Conservation (phyloP, 179 eudicot species). For the Spinacia oleracea region DNA sequence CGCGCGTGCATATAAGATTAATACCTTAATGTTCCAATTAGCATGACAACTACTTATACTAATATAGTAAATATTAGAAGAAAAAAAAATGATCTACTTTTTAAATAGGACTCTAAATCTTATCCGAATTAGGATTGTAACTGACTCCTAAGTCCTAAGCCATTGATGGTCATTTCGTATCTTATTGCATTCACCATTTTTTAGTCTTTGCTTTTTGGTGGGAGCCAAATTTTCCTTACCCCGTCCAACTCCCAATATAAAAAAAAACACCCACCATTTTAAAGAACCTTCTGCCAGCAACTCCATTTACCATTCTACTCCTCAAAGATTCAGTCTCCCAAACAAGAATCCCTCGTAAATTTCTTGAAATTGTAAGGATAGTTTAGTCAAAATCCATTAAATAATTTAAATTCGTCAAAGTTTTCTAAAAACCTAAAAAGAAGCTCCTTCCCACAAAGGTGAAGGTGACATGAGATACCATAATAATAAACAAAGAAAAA, state of each 20-base stretch:
- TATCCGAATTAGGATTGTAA: no score
- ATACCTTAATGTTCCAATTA: no score
- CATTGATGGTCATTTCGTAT: neutral
- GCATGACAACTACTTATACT: no score
- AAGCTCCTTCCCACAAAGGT: conserved; percentile 28
- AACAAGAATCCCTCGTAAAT: neutral
- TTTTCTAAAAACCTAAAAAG: conserved; percentile 30
- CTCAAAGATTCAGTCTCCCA: neutral
- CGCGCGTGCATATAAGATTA: no score
- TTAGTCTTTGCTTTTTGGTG: neutral
- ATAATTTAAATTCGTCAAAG: conserved; percentile 24
- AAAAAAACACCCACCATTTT: neutral
- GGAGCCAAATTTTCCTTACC: conserved; percentile 4
- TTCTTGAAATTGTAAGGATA: neutral
- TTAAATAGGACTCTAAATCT: no score
- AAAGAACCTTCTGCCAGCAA: neutral
- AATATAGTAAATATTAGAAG: no score
- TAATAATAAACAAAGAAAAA: conserved; percentile 8
- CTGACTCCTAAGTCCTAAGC: no score
- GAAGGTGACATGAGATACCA: conserved; percentile 28
- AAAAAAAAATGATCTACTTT: no score
- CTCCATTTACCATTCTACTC: neutral
- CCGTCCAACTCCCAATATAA: neutral
- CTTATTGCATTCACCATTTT: neutral
- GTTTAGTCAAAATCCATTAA: neutral